Evolutionary conservation across 1,284 basidiomycete genomes (phyloP).

Genomic region (Tylopilus microsporus): DNA sequence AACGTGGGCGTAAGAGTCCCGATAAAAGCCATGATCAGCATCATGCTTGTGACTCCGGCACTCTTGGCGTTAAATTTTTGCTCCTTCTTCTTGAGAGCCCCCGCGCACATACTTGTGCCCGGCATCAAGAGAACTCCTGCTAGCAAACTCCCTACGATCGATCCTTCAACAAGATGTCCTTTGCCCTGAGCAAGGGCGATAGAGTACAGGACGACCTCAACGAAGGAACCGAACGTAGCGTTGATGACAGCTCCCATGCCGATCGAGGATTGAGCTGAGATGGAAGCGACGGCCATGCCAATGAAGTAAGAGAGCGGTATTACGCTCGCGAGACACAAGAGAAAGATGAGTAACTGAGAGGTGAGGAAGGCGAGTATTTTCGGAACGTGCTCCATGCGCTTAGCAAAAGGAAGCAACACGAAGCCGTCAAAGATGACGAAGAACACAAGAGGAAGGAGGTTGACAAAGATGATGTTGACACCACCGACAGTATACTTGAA

Average conservation of each 20-base stretch:
- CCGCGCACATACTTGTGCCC: slow-evolving; percentile 94
- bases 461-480: slow-evolving; percentile 98
- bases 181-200: slow-evolving; percentile 88
- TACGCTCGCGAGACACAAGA: slow-evolving; percentile 83
- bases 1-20: slow-evolving; percentile 93
- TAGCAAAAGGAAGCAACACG: slow-evolving; percentile 71
- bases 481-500: slow-evolving; percentile 99
- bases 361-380: slow-evolving; percentile 68
- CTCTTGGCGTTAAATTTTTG: slow-evolving; percentile 98
- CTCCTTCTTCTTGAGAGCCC: slow-evolving; percentile 88
- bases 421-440: slow-evolving; percentile 95
- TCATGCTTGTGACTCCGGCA: slow-evolving; percentile 97
- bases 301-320: slow-evolving; percentile 99
- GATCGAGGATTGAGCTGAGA: slow-evolving; percentile 95
- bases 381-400: slow-evolving; percentile 58
- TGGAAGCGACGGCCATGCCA: slow-evolving; percentile 99
- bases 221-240: slow-evolving; percentile 96
- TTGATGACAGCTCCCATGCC: slow-evolving; percentile 99
- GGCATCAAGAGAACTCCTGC: slow-evolving; percentile 98
- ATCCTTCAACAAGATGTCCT: slow-evolving; percentile 93
- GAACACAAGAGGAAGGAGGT: slow-evolving; percentile 89
- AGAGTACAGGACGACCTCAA: slow-evolving; percentile 92
- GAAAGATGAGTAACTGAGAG: slow-evolving; percentile 78
- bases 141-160: slow-evolving; percentile 89
- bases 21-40: slow-evolving; percentile 99